Percentiles rank a stretch among this genome's conserved stretches.
phyloP scores from a whole-genome alignment of 106 monocot species.

The Apostasia ramifera region DNA sequence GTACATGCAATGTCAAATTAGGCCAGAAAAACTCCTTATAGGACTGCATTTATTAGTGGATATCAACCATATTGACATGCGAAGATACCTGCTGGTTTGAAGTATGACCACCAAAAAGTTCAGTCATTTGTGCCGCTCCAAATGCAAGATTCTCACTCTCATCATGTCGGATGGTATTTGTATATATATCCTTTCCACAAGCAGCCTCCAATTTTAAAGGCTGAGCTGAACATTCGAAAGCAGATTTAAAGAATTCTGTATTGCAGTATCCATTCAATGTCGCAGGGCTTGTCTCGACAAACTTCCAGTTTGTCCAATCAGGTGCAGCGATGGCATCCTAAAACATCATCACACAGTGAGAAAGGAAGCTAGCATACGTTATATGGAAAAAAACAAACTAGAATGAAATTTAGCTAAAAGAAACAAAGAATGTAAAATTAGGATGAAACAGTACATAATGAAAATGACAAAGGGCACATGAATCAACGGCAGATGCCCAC shows the following conservation, averaged over 20 bases:
- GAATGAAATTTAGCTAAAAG: background rate
- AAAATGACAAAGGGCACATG: background rate
- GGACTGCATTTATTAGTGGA: background rate
- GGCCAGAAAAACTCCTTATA: background rate
- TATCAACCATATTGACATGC: constrained; percentile 1
- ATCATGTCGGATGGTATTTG: constrained; percentile 16
- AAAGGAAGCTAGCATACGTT: constrained; percentile 4
- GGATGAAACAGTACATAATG: too few species aligned
- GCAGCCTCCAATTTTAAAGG: constrained; percentile 42
- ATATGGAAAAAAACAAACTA: background rate
- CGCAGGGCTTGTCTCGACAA: constrained; percentile 23
- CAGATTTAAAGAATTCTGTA: constrained; percentile 14
- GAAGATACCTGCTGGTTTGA: constrained; percentile 3
- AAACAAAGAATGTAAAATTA: constrained; percentile 3
- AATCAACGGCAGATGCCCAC: constrained; percentile 11
- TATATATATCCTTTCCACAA: constrained; percentile 2
- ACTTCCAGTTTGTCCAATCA: constrained; percentile 74
- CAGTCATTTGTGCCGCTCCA: background rate
- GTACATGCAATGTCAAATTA: constrained; percentile 2
- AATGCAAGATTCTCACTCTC: constrained; percentile 4
- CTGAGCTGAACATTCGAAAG: constrained; percentile 27
- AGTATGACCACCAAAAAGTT: constrained; percentile 3
- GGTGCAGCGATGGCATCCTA: constrained; percentile 37
- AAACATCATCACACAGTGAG: constrained; percentile 7
- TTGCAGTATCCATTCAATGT: constrained; percentile 10